Conservation (phyloP, 148 eudicot genomes). For the Beta vulgaris region DNA sequence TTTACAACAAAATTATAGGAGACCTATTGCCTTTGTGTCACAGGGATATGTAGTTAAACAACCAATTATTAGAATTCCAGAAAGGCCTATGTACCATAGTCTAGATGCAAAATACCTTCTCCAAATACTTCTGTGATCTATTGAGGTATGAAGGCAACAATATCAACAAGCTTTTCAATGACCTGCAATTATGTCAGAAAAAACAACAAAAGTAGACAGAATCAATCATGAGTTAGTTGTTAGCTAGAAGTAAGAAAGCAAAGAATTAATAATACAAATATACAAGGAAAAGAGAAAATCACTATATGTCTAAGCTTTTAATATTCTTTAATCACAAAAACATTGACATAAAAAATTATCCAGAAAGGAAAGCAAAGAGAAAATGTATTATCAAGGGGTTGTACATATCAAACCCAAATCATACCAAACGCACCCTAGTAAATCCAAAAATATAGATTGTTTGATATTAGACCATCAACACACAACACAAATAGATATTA, state of each 20-base stretch:
- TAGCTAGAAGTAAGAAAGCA: not conserved
- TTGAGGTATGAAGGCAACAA: constrained; percentile 81
- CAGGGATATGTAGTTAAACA: not conserved
- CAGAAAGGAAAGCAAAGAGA: not conserved
- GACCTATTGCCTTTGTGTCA: no score
- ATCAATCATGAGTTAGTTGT: not conserved
- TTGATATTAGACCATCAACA: no score
- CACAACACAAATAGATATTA: no score
- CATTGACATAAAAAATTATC: not conserved
- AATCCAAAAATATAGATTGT: no score
- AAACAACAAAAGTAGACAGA: not conserved
- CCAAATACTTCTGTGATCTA: constrained; percentile 71
- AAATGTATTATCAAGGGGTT: no score
- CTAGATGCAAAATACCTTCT: constrained; percentile 45
- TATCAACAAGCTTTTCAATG: constrained; percentile 90
- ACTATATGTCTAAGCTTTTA: not conserved
- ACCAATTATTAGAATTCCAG: not conserved
- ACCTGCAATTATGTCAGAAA: constrained; percentile 48
- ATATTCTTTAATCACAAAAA: not conserved
- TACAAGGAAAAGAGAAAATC: not conserved
- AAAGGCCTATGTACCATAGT: not conserved
- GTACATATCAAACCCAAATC: no score
- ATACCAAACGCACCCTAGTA: no score
- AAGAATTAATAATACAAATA: not conserved
- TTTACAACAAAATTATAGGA: no score